Evolutionary conservation across 169 alveolate genomes (phyloP).

Genomic region (Eimeria brunetti): DNA sequence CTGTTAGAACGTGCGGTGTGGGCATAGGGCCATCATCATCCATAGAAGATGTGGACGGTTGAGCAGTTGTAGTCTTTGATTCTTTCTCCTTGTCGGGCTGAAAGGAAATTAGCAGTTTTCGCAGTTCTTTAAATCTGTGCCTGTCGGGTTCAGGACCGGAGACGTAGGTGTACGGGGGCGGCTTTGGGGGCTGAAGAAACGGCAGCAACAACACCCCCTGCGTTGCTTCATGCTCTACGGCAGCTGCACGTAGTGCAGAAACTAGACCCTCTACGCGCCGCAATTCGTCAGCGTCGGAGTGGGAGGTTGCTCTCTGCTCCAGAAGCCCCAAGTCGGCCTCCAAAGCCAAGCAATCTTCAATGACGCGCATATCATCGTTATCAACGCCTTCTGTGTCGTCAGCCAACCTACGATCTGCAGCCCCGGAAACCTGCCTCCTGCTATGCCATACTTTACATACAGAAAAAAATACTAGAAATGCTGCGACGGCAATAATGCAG

Average conservation of each 20-base stretch:
- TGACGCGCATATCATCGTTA: not conserved
- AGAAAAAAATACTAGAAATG: not conserved
- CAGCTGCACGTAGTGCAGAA: not conserved
- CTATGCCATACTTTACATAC: not conserved
- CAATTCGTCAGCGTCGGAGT: not conserved
- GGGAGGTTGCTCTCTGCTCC: not conserved
- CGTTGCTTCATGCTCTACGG: not conserved
- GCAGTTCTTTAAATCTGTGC: not conserved
- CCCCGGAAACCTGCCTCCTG: not conserved
- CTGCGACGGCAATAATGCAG: not conserved
- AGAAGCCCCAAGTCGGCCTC: constrained; percentile 2
- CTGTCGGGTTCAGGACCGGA: not conserved
- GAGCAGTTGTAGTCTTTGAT: not conserved
- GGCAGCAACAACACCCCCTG: not conserved
- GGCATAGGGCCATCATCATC: no score
- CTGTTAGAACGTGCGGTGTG: not conserved
- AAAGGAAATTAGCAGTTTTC: not conserved
- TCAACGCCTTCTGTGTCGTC: not conserved
- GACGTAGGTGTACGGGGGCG: not conserved
- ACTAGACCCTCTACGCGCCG: not conserved
- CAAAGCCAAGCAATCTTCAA: not conserved
- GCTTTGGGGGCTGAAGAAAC: not conserved
- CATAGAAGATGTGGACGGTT: not conserved
- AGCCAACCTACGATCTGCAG: constrained; percentile 18
- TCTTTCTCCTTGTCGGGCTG: not conserved